Evolutionary conservation across 2,329 filamentous ascomycete genomes (phyloP).

Genomic region (Knoxdaviesia capensis): DNA sequence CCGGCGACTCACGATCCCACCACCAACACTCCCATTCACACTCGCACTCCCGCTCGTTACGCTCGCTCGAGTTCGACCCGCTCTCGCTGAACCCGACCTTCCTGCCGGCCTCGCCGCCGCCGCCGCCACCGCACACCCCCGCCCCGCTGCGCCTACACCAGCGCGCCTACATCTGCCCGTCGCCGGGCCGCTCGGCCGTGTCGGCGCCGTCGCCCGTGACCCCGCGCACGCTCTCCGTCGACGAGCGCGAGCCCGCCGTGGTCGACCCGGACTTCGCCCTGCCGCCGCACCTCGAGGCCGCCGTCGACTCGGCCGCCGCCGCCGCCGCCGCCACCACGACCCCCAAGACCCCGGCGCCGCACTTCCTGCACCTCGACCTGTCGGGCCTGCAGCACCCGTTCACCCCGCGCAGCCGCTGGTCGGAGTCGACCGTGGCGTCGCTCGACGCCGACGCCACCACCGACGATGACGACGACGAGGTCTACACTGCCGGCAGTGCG

Average conservation of each 20-base stretch:
- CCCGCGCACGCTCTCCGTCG: constrained; percentile 2
- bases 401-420: constrained; percentile 19
- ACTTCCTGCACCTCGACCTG: constrained; percentile 11
- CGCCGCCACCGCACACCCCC: too few species aligned
- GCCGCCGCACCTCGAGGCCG: constrained; percentile 7
- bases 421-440: constrained; percentile 19
- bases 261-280: background rate
- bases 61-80: constrained; percentile 12
- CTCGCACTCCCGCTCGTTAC: constrained; percentile 8
- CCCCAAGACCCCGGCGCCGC: constrained; percentile 12
- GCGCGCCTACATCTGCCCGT: constrained; percentile 13
- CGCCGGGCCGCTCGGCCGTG: constrained; percentile 10
- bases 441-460: constrained; percentile 9
- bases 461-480: constrained; percentile 7
- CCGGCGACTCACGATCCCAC: constrained; percentile 12
- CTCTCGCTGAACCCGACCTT: constrained; percentile 15
- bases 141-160: constrained; percentile 17
- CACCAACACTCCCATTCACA: constrained; percentile 5
- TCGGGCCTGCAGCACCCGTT: constrained; percentile 7
- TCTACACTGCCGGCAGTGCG: background rate
- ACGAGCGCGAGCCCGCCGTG: constrained; percentile 3
- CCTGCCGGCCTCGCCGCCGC: constrained; percentile 5
- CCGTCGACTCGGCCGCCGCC: constrained; percentile 11
- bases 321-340: constrained; percentile 11
- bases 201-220: constrained; percentile 10